Base-by-base conservation (phyloP, 371 early-diverging fungal species). In the Coemansia sp. region DNA sequence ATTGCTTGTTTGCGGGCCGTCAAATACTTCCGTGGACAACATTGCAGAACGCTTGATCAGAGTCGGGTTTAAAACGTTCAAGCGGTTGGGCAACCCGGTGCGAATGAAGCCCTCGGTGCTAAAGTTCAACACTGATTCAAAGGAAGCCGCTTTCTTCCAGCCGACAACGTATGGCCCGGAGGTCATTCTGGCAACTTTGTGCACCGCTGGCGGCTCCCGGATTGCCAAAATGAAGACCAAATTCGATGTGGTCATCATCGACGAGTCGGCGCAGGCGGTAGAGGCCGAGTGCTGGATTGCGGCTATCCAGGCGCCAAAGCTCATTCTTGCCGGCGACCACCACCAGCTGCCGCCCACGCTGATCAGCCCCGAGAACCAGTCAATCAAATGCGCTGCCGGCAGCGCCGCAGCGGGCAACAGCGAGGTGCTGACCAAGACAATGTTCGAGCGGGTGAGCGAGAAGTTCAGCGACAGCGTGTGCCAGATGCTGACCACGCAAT, bases 241-340 rank as follows among this genome's bases (percentile, higher is more conserved):
- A 43, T 98, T 94, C 81, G 98, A 97, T 76, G 87, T 88, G 0
- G 89, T 95, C 0, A 81, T 99, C 36, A 93, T 99, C 63, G 99
- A 98, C 70, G 98, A 97, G 79, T 91, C 92, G 0, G 89, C 93
- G 5, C 97, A 97, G 70, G 92, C 94, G 1, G 73, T 90, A 26
- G 93, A 93, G 82, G 85, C 81, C 2, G 97, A 96, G 82, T 90
- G 92, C 67, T 96, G 94, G 93, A 90, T 97, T 51, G 93, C 94
- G 0, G 82, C 92, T 14, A 70, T 85, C 35, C 90, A 90, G 68
- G 89, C 87, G 2, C 84, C 86, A 35, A 88, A 86, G 55, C 84
- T 95, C 3, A 86, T 99, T 43, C 78, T 99, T 20, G 96, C 95
- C 26, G 99, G 99, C 7, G 99, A 98, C 79, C 97, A 94, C 68